phyloP scores from a whole-genome alignment of 345 rosid species.

The Eutrema japonicum region DNA sequence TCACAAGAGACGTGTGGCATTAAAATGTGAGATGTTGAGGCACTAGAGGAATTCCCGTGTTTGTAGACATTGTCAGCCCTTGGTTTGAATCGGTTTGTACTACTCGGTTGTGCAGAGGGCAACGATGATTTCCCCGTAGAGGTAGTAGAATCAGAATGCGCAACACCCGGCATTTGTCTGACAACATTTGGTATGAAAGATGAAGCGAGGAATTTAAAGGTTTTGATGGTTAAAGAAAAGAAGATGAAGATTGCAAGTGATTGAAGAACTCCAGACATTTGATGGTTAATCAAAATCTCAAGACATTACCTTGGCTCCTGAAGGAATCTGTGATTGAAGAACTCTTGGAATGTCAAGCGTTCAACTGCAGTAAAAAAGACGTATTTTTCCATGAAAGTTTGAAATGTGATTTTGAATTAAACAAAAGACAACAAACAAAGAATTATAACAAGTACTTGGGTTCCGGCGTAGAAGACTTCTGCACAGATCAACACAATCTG shows the following conservation, averaged over 20 bases:
- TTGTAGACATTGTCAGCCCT: slow-evolving; percentile 32
- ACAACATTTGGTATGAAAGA: slow-evolving; percentile 41
- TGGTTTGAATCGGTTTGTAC: slow-evolving; percentile 29
- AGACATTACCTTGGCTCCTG: slow-evolving; percentile 59
- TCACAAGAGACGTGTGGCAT: slow-evolving; percentile 43
- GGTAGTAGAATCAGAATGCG: slow-evolving; percentile 44
- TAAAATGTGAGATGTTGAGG: slow-evolving; percentile 43
- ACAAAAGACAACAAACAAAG: slow-evolving; percentile 19
- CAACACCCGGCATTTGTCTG: slow-evolving; percentile 49
- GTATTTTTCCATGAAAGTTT: background rate
- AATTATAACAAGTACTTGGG: slow-evolving; percentile 55
- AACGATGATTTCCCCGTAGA: slow-evolving; percentile 40
- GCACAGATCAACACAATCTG: slow-evolving; percentile 80
- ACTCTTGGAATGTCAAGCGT: slow-evolving; percentile 70
- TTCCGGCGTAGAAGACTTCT: slow-evolving; percentile 66
- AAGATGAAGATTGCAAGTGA: background rate
- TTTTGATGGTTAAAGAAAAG: background rate
- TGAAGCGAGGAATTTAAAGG: slow-evolving; percentile 26
- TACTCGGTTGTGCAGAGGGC: slow-evolving; percentile 26
- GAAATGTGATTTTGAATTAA: slow-evolving; percentile 7
- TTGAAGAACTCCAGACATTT: background rate
- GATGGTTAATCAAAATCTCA: background rate
- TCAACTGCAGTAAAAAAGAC: slow-evolving; percentile 53
- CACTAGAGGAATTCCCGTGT: slow-evolving; percentile 38
- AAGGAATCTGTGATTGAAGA: slow-evolving; percentile 74